Evolutionary conservation across 768 basidiomycete genomes (phyloP).

Genomic region (Mrakia frigida): DNA sequence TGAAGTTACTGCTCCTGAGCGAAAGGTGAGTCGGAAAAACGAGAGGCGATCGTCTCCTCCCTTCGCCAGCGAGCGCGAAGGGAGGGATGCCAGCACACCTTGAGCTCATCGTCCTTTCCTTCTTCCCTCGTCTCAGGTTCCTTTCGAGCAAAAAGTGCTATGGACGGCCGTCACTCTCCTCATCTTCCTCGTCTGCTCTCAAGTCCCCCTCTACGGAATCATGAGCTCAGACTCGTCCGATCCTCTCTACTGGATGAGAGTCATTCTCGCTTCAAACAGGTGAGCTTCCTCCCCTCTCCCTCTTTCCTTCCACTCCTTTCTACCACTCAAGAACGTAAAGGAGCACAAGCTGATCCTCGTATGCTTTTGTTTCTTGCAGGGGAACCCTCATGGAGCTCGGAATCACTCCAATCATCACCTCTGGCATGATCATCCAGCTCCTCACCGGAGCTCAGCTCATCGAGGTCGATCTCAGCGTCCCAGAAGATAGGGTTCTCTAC

Average conservation of each 20-base stretch:
- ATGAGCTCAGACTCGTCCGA: conserved; percentile 99
- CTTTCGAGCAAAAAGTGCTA: conserved; percentile 36
- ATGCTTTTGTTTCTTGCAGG: conserved; percentile 40
- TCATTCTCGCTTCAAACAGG: conserved; percentile 92
- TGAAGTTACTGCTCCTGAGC: conserved; percentile 95
- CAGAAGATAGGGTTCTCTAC: conserved; percentile 94
- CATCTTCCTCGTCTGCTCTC: conserved; percentile 98
- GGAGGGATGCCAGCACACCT: not conserved
- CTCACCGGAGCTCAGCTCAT: conserved; percentile 95
- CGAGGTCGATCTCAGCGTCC: conserved; percentile 93
- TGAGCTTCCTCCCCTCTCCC: not conserved
- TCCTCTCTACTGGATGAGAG: conserved; percentile 99
- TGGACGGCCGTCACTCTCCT: conserved; percentile 94
- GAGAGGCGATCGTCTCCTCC: not conserved
- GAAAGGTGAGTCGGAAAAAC: conserved; percentile 61
- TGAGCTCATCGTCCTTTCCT: not conserved
- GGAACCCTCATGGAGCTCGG: conserved; percentile 99
- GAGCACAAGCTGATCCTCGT: not conserved
- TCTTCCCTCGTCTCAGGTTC: conserved; percentile 28
- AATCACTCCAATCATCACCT: conserved; percentile 94
- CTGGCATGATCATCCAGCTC: conserved; percentile 99
- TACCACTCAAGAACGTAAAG: not conserved
- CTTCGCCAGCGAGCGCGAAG: not conserved
- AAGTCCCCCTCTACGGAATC: conserved; percentile 98
- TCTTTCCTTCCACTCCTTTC: not conserved